Evolutionary conservation across 1,139 yeast genomes (phyloP).

Genomic region (Taphrina betulina): DNA sequence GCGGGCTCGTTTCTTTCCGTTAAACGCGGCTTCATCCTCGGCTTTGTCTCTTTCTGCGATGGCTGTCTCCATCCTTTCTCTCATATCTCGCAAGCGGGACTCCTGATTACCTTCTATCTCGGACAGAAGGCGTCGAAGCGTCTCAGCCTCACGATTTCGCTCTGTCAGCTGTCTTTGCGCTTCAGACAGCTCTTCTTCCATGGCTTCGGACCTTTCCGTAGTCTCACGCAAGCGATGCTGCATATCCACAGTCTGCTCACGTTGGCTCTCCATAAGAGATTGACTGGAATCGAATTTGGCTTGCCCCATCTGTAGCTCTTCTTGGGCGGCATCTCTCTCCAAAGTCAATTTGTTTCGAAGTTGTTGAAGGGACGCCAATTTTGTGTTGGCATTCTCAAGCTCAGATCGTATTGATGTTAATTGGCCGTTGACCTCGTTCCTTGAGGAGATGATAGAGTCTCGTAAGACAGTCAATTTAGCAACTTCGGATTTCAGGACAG

Average conservation of each 20-base stretch:
- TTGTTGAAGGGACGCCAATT: constrained; percentile 14
- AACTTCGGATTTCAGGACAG: constrained; percentile 13
- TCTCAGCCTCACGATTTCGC: constrained; percentile 71
- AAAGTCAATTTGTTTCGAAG: constrained; percentile 47
- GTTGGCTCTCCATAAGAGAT: constrained; percentile 59
- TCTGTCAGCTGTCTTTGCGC: constrained; percentile 71
- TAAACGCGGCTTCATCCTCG: constrained; percentile 56
- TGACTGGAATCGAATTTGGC: constrained; percentile 58
- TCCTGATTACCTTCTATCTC: constrained; percentile 66
- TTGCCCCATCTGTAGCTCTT: constrained; percentile 50
- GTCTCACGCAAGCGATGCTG: constrained; percentile 67
- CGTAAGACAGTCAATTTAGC: constrained; percentile 13
- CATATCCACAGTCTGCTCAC: constrained; percentile 77
- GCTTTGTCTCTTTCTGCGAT: constrained; percentile 61
- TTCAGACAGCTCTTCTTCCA: constrained; percentile 80
- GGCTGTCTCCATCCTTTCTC: constrained; percentile 48
- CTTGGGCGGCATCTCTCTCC: constrained; percentile 50
- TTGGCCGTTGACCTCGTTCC: constrained; percentile 16
- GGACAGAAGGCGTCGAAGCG: constrained; percentile 64
- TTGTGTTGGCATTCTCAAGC: constrained; percentile 5
- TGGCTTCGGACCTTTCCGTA: constrained; percentile 57
- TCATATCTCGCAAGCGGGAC: constrained; percentile 51
- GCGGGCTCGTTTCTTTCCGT: constrained; percentile 54
- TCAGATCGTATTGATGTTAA: constrained; percentile 11
- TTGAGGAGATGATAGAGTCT: constrained; percentile 16